Base-by-base conservation (phyloP, 139 green algal species). In the Coccomyxa sp. region DNA sequence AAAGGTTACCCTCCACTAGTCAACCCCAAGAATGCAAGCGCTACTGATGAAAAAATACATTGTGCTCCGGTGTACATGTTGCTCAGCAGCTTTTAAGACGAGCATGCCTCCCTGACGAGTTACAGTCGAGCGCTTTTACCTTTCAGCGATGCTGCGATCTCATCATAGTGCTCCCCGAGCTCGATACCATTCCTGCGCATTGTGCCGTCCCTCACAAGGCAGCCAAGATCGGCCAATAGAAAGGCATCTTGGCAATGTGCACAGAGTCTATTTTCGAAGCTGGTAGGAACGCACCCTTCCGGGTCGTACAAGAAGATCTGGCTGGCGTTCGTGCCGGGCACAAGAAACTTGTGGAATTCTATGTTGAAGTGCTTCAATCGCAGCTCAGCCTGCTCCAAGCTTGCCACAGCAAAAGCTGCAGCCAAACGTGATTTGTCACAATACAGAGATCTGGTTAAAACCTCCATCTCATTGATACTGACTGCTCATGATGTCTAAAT, bases 231-330 rank as follows among this genome's bases (percentile, higher is more conserved):
- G 38, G 63, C 63, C 63, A 71, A 25, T 14, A 71, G 10, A 25
- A 71, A 9, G 63, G 63, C 63, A 9, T 71, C 7, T 28, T 11
- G 10, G 18, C 4, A 21, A 71, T 11, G 63, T 21, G 63, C 63
- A 25, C 21, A 25, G 18, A 71, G 63, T 25, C 7, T 25, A 71
- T 71, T 25, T 11, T 3, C 10, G 63, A 16, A 77, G 71, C 71
- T 77, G 71, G 71, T 38, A 32, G 25, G 25, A 23, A 32, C 31
- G n/a, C 63, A 67, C 51, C 82, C 82, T 63, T 82, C 82, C 27
- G 77, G 63, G 77, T 86, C 82, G 30, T 66, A 82, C 27, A 86
- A 58, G 77, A 86, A 86, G 15, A 86, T 77, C 78, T 86, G 82
- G 11, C 38, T 45, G 23, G 77, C 82, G 1, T 74, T 81, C 28